Base-by-base conservation (phyloP, 2,329 filamentous ascomycete species). In the Biscogniauxia mediterranea region DNA sequence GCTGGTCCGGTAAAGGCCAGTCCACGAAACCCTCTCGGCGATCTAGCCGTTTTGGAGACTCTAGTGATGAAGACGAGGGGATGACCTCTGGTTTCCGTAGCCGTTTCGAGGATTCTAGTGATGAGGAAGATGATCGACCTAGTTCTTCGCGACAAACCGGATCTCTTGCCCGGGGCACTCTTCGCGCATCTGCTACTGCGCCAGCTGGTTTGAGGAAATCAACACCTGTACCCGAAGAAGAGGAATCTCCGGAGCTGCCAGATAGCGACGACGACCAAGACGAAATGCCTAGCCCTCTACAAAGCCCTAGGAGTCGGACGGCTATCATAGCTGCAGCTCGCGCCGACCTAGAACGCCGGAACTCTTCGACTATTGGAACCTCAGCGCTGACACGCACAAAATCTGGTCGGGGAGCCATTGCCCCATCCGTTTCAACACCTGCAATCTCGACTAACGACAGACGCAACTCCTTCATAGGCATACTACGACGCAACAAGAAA, bases 81-180 rank as follows among this genome's bases (percentile, higher is more conserved):
- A 72, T 67, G 28, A 71, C 63, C 17, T 68, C 64, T 19, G 68
- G 70, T 3, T 85, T 83, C 69, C 75, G 71, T 32, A 88, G 85
- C 69, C 86, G 89, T 0, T 90, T 92, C 68, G 85, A 80, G 1
- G 88, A 92, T 68, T 92, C 89, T 1, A 92, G 89, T 69, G 89
- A 92, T 59, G 88, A 90, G 54, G 80, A 84, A 19, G 79, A 80
- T 15, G 72, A 78, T 19, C 62, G 67, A 69, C 61, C 73, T 72
- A 28, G 71, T 70, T 26, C 76, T 73, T 26, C 77, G 69, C 52
- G 75, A 17, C 60, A 62, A 21, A 25, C 55, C 2, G 54, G 66
- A 8, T 60, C 67, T 5, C 52, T 69, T 5, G 53, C 71, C 68
- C 58, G 74, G 66, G 65, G 74, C 67, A 57, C 72, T 74, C 67